phyloP scores from a whole-genome alignment of 2,329 filamentous ascomycete species.

The Cladophialophora immunda region DNA sequence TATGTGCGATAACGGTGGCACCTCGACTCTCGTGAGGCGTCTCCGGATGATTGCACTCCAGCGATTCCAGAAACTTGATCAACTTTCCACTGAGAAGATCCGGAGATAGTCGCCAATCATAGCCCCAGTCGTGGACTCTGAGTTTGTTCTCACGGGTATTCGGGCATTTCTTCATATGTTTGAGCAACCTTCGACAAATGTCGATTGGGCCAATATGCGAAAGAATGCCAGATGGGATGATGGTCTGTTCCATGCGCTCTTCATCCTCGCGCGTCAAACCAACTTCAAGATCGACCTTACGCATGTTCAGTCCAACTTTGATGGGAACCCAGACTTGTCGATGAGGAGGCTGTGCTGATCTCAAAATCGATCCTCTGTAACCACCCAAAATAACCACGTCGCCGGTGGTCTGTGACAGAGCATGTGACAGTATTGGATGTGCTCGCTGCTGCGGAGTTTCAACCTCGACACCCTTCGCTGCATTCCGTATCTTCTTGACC shows the following conservation, averaged over 20 bases:
- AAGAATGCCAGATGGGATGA: slow-evolving; percentile 88
- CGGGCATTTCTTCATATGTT: slow-evolving; percentile 75
- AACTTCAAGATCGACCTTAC: slow-evolving; percentile 90
- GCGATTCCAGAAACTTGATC: slow-evolving; percentile 73
- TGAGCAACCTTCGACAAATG: slow-evolving; percentile 83
- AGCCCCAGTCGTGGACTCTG: slow-evolving; percentile 88
- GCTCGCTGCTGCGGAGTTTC: slow-evolving; percentile 43
- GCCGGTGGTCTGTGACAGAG: slow-evolving; percentile 75
- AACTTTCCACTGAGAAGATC: slow-evolving; percentile 75
- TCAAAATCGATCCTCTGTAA: slow-evolving; percentile 87
- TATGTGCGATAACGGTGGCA: slow-evolving; percentile 85
- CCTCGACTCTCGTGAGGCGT: slow-evolving; percentile 66
- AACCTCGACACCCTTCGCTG: slow-evolving; percentile 25
- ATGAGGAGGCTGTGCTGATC: slow-evolving; percentile 81
- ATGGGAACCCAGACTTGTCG: slow-evolving; percentile 94
- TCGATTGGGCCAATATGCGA: slow-evolving; percentile 91
- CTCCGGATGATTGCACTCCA: slow-evolving; percentile 76
- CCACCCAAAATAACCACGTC: slow-evolving; percentile 90
- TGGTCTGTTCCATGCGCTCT: slow-evolving; percentile 80
- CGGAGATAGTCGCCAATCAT: slow-evolving; percentile 92
- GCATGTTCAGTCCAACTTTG: slow-evolving; percentile 89
- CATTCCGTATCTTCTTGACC: slow-evolving; percentile 26
- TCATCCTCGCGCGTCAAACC: slow-evolving; percentile 84
- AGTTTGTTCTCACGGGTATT: slow-evolving; percentile 76
- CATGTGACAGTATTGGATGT: slow-evolving; percentile 63